Evolutionary conservation across 345 rosid genomes (phyloP).

Genomic region (Sonneratia alba): DNA sequence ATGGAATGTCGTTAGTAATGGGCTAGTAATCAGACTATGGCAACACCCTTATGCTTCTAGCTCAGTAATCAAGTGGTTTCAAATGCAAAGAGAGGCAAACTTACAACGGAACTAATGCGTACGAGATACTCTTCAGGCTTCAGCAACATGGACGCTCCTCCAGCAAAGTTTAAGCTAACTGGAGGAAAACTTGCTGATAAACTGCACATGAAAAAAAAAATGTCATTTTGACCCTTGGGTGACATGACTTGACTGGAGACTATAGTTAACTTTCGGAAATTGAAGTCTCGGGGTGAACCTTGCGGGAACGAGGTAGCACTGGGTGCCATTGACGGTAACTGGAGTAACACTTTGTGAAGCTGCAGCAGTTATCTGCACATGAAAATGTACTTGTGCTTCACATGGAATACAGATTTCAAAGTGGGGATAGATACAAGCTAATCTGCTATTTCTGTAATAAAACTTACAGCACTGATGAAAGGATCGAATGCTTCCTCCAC

Average conservation of each 20-base stretch:
- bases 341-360: slow-evolving; percentile 50
- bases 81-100: slow-evolving; percentile 8
- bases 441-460: slow-evolving; percentile 1
- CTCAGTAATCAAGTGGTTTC: neutral
- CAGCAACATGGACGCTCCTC: slow-evolving; percentile 67
- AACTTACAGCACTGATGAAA: slow-evolving; percentile 71
- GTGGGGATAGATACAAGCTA: neutral
- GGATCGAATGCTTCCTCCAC: slow-evolving; percentile 76
- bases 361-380: slow-evolving; percentile 42
- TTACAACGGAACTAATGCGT: slow-evolving; percentile 53
- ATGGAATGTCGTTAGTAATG: neutral
- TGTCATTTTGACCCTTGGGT: neutral
- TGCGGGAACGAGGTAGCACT: slow-evolving; percentile 57
- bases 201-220: slow-evolving; percentile 18
- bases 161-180: slow-evolving; percentile 66
- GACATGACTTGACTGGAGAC: neutral
- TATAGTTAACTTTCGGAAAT: neutral
- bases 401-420: neutral
- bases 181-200: slow-evolving; percentile 53
- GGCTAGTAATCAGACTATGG: neutral
- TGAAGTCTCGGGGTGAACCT: slow-evolving; percentile 34
- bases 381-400: slow-evolving; percentile 7
- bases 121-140: slow-evolving; percentile 76
- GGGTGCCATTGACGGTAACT: slow-evolving; percentile 51
- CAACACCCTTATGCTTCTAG: neutral